These are phyloP conservation scores for Ganoderma multipileum DNA, from an alignment of 1,284 basidiomycete species.

Conservation along the genomic window DNA sequence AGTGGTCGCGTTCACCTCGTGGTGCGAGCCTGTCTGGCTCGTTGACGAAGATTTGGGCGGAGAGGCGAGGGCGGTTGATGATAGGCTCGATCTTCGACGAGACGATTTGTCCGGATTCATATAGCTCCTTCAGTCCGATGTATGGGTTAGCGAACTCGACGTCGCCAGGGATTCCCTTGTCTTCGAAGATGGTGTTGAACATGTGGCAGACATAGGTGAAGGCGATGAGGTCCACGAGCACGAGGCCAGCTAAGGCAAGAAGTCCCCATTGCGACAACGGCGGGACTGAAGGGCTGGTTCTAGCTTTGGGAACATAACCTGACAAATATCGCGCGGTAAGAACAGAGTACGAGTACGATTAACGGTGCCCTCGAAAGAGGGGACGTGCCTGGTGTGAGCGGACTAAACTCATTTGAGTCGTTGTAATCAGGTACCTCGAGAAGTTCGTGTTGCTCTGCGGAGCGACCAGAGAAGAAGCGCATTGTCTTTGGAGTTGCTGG, in stretches of 20 bases:
- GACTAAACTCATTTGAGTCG: background rate
- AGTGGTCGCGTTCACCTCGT: conserved; percentile 10
- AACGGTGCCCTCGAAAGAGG: background rate
- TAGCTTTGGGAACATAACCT: background rate
- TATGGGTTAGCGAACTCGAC: conserved; percentile 27
- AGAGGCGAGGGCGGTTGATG: conserved; percentile 21
- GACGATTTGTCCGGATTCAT: conserved; percentile 14
- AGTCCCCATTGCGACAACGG: conserved; percentile 11
- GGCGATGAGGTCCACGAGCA: conserved; percentile 16
- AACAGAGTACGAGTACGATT: background rate
- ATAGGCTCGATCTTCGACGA: conserved; percentile 20
- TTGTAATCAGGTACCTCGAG: background rate
- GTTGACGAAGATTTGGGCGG: conserved; percentile 23
- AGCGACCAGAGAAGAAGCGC: background rate
- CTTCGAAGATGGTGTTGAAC: conserved; percentile 21
- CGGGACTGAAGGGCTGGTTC: background rate
- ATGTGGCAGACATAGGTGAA: conserved; percentile 15
- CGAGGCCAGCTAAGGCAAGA: conserved; percentile 16
- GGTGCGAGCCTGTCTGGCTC: conserved; percentile 13
- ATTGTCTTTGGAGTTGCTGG: background rate
- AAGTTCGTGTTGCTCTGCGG: background rate
- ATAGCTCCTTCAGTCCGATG: conserved; percentile 26
- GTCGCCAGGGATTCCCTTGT: conserved; percentile 7
- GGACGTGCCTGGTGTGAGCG: background rate
- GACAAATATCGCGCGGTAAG: background rate